Conservation (phyloP, 2,329 filamentous ascomycete genomes). For the Colletotrichum lindemuthianum region DNA sequence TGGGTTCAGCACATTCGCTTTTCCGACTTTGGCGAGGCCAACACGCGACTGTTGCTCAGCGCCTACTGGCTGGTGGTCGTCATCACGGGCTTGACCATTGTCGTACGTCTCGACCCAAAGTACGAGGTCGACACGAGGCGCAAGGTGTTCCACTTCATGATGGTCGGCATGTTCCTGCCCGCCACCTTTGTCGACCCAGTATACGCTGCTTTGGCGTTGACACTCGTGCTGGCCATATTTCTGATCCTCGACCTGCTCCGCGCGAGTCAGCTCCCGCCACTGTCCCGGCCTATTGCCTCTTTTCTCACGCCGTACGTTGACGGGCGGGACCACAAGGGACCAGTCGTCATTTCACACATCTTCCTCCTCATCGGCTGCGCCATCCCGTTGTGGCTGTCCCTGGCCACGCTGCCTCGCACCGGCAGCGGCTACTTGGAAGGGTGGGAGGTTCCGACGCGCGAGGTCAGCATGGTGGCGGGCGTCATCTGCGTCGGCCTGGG, state of each 20-base stretch:
- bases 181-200: conserved; percentile 87
- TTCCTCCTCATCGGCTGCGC: conserved; percentile 96
- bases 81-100: conserved; percentile 74
- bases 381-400: conserved; percentile 89
- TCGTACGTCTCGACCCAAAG: conserved; percentile 77
- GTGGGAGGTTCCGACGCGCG: conserved; percentile 80
- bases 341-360: conserved; percentile 95
- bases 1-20: conserved; percentile 75
- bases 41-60: conserved; percentile 80
- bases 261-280: conserved; percentile 88
- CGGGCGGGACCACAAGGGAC: conserved; percentile 89
- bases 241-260: conserved; percentile 88
- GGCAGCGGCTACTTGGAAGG: conserved; percentile 67
- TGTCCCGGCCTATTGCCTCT: conserved; percentile 84
- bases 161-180: conserved; percentile 95
- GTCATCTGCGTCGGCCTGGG: conserved; percentile 95
- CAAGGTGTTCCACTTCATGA: conserved; percentile 98
- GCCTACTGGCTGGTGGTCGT: conserved; percentile 80
- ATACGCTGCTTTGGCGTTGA: conserved; percentile 83
- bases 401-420: conserved; percentile 73
- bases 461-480: conserved; percentile 90
- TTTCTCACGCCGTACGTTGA: conserved; percentile 96
- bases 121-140: conserved; percentile 95
- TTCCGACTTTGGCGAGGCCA: conserved; percentile 76
- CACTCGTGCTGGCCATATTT: conserved; percentile 83